These are phyloP conservation scores for Dicorynia guianensis DNA, from an alignment of 306 rosid genomes.

Conservation along the genomic window DNA sequence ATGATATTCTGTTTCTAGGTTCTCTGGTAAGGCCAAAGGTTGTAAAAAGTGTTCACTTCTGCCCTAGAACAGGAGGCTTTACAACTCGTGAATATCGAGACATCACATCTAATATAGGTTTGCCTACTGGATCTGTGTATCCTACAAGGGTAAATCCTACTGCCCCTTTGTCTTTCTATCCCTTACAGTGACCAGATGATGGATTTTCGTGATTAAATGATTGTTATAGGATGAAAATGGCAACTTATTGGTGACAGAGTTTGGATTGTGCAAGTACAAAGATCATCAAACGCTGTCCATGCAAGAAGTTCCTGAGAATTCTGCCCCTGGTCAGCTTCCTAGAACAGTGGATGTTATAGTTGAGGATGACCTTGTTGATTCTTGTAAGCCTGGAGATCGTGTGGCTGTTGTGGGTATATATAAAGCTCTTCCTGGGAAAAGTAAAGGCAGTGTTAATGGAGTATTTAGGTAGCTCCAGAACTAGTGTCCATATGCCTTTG, in stretches of 20 bases:
- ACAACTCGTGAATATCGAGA: slow-evolving; percentile 91
- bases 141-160: slow-evolving; percentile 90
- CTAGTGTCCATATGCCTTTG: slow-evolving; percentile 22
- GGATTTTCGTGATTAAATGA: slow-evolving; percentile 9
- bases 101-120: slow-evolving; percentile 89
- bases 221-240: slow-evolving; percentile 83
- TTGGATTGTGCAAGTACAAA: slow-evolving; percentile 90
- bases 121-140: slow-evolving; percentile 96
- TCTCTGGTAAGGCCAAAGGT: slow-evolving; percentile 99
- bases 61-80: slow-evolving; percentile 79
- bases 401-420: slow-evolving; percentile 89
- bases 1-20: slow-evolving; percentile 56
- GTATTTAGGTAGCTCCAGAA: slow-evolving; percentile 80
- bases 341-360: slow-evolving; percentile 88
- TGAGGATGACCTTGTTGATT: slow-evolving; percentile 96
- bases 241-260: slow-evolving; percentile 93
- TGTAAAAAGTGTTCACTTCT: slow-evolving; percentile 94
- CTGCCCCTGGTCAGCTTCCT: slow-evolving; percentile 99
- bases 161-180: slow-evolving; percentile 40
- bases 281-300: slow-evolving; percentile 94
- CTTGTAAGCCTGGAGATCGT: slow-evolving; percentile 99
- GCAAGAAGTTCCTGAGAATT: slow-evolving; percentile 99
- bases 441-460: slow-evolving; percentile 91
- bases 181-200: slow-evolving; percentile 3
- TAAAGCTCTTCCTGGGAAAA: slow-evolving; percentile 93